These are phyloP conservation scores for Lichina pygmaea DNA, from an alignment of 495 filamentous ascomycete species.

Conservation along the genomic window DNA sequence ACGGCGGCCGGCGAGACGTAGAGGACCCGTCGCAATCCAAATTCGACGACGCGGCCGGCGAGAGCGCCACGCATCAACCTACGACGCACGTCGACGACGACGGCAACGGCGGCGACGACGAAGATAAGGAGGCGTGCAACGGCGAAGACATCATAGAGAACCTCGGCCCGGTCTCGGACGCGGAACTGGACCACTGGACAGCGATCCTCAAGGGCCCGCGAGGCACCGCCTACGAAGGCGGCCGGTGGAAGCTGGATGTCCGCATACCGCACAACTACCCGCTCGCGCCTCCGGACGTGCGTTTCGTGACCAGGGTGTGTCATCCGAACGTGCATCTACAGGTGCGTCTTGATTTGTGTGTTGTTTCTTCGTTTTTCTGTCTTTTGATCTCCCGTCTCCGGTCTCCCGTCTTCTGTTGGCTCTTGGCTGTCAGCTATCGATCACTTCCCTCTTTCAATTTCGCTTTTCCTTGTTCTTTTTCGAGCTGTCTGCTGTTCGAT, in stretches of 20 bases:
- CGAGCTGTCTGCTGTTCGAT: no score
- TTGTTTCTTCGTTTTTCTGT: neutral
- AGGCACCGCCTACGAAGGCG: conserved; percentile 49
- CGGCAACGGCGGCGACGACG: no score
- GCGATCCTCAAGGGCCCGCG: conserved; percentile 48
- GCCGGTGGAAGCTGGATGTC: conserved; percentile 64
- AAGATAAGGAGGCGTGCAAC: neutral
- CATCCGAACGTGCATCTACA: conserved; percentile 64
- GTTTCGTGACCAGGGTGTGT: conserved; percentile 54
- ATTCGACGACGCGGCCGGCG: no score
- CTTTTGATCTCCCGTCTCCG: neutral
- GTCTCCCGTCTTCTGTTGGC: neutral
- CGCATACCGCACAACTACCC: conserved; percentile 57
- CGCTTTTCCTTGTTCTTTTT: no score
- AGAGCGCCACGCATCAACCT: no score
- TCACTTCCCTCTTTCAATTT: neutral
- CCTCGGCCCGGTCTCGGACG: conserved; percentile 40
- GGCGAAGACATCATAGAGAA: conserved; percentile 17
- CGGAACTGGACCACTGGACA: conserved; percentile 48
- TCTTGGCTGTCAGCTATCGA: neutral
- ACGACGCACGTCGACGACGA: no score
- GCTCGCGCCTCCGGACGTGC: conserved; percentile 41
- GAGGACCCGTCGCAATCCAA: no score
- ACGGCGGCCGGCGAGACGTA: no score
- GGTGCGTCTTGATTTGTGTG: conserved; percentile 6